Percentiles rank a stretch among this genome's conserved stretches.
Conservation (phyloP, 495 filamentous ascomycete species). For the Saxophila tyrrhenica region DNA sequence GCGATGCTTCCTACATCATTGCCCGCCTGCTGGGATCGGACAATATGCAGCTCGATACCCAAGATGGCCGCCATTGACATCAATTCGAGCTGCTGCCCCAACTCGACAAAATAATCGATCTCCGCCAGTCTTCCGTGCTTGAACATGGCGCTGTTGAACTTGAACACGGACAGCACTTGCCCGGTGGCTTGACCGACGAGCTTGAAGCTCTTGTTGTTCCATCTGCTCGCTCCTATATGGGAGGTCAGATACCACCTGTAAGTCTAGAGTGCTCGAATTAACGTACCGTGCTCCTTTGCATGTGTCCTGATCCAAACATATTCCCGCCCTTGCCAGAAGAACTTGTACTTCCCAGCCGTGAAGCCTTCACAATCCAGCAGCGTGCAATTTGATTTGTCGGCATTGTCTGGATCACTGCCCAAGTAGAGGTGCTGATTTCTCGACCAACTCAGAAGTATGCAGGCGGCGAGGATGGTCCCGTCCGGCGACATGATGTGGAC, state of each 20-base stretch:
- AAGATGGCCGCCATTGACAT: background rate
- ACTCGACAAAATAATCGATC: background rate
- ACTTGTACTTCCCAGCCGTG: background rate
- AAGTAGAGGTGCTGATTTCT: background rate
- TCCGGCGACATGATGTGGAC: background rate
- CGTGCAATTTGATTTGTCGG: background rate
- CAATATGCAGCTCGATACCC: background rate
- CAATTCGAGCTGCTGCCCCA: background rate
- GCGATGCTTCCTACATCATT: no score
- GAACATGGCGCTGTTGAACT: background rate
- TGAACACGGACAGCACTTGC: background rate
- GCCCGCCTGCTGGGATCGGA: background rate
- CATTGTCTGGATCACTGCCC: background rate
- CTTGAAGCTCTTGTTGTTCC: background rate
- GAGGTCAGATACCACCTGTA: background rate
- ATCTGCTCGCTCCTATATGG: background rate
- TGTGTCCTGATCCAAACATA: background rate
- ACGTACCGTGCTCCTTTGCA: background rate
- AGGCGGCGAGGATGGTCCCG: background rate
- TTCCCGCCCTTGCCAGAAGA: background rate
- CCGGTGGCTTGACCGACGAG: background rate
- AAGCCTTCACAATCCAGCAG: constrained; percentile 1
- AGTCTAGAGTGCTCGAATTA: background rate
- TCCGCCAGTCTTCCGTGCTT: constrained; percentile 1
- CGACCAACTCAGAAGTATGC: background rate